Percentiles rank a stretch among this genome's conserved stretches.
Evolutionary conservation across 306 rosid genomes (phyloP).

Genomic region (Cyclanthera cordifolia): DNA sequence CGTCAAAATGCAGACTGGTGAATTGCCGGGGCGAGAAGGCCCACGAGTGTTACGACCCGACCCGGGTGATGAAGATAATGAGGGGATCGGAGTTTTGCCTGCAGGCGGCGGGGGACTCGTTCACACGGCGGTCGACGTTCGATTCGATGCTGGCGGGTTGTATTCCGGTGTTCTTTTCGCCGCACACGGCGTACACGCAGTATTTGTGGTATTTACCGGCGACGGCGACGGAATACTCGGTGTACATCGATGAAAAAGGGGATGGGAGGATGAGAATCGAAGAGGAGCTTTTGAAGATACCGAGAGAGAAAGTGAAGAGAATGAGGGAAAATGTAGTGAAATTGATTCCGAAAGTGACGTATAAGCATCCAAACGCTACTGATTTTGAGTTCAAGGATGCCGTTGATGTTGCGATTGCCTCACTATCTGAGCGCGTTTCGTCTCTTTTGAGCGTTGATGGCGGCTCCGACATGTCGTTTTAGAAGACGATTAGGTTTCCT

Average conservation of each 20-base stretch:
- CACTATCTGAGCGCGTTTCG: constrained; percentile 11
- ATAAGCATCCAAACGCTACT: constrained; percentile 41
- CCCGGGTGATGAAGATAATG: constrained; percentile 36
- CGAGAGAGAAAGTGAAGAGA: constrained; percentile 20
- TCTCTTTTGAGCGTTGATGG: neutral
- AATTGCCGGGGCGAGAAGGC: constrained; percentile 20
- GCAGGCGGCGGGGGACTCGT: constrained; percentile 72
- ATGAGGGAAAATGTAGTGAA: constrained; percentile 36
- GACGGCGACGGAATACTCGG: constrained; percentile 27
- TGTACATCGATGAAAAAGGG: constrained; percentile 42
- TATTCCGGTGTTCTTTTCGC: constrained; percentile 59
- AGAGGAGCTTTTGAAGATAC: constrained; percentile 28
- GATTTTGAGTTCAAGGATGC: constrained; percentile 37
- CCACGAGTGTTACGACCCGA: constrained; percentile 33
- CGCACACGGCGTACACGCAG: constrained; percentile 65
- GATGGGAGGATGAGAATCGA: constrained; percentile 31
- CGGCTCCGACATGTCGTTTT: neutral
- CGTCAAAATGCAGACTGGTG: constrained; percentile 29
- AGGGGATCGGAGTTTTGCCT: constrained; percentile 37
- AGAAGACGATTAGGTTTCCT: neutral
- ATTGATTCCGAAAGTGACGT: constrained; percentile 39
- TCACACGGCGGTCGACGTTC: constrained; percentile 61
- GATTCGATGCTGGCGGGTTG: constrained; percentile 58
- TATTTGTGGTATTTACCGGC: constrained; percentile 46
- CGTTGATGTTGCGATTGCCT: constrained; percentile 37